Evolutionary conservation across 2,329 filamentous ascomycete genomes (phyloP).

Genomic region (Pseudodiploospora longispora): DNA sequence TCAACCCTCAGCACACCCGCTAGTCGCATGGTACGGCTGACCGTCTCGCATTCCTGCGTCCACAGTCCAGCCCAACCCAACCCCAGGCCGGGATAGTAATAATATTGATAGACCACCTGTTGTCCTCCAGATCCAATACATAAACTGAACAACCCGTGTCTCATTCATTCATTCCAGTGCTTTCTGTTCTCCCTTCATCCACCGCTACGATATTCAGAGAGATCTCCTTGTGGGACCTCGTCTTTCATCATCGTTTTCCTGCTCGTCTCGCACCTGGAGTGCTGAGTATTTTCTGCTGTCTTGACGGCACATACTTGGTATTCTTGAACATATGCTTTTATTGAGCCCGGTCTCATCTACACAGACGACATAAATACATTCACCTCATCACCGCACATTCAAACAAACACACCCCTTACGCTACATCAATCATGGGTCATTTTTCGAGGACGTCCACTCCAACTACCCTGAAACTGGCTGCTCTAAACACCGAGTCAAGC

Average conservation of each 20-base stretch:
- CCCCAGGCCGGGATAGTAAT: too few species aligned
- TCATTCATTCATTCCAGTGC: too few species aligned
- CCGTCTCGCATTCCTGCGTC: too few species aligned
- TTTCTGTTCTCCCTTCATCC: neutral
- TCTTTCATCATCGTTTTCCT: neutral
- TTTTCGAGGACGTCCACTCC: conserved; percentile 4
- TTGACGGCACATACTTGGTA: conserved; percentile 4
- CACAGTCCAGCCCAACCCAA: too few species aligned
- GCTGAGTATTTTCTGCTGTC: conserved; percentile 7
- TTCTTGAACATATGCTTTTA: too few species aligned
- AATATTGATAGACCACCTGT: too few species aligned
- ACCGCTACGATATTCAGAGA: neutral
- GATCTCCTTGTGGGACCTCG: neutral
- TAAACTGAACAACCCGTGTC: too few species aligned
- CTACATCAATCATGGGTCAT: conserved; percentile 2
- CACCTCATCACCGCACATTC: neutral
- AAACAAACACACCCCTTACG: neutral
- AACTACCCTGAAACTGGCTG: conserved; percentile 4
- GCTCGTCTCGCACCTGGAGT: conserved; percentile 6
- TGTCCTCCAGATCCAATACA: too few species aligned
- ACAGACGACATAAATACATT: neutral
- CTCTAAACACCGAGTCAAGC: neutral
- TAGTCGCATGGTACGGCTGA: too few species aligned
- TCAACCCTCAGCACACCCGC: too few species aligned
- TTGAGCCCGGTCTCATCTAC: too few species aligned